These are phyloP conservation scores for Calophaca sinica DNA, from an alignment of 306 rosid genomes.

Conservation along the genomic window DNA sequence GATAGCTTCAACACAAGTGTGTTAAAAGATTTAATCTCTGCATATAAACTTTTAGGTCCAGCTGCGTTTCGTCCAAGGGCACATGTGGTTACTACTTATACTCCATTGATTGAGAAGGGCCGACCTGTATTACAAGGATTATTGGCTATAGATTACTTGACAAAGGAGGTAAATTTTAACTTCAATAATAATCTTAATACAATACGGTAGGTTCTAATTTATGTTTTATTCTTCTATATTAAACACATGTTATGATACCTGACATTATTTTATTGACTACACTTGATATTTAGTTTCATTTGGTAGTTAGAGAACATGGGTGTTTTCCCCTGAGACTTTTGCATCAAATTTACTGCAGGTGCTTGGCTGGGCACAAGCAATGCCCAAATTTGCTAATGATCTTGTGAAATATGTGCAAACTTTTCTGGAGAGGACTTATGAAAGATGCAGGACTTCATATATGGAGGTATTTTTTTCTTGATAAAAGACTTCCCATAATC, in stretches of 20 bases:
- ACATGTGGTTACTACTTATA: constrained; percentile 77
- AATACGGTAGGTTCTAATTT: constrained; percentile 1
- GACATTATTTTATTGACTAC: constrained; percentile 25
- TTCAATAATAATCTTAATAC: constrained; percentile 29
- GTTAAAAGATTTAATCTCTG: constrained; percentile 40
- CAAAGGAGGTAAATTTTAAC: constrained; percentile 79
- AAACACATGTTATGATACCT: constrained; percentile 18
- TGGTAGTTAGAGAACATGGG: constrained; percentile 41
- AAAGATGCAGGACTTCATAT: constrained; percentile 96
- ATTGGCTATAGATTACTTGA: constrained; percentile 91
- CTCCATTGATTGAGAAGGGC: constrained; percentile 87
- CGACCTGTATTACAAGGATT: constrained; percentile 98
- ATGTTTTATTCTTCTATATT: constrained; percentile 36
- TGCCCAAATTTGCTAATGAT: constrained; percentile 95
- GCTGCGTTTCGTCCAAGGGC: constrained; percentile 99
- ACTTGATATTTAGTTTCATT: constrained; percentile 37
- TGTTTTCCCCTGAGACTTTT: constrained; percentile 32
- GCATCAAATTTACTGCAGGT: constrained; percentile 65
- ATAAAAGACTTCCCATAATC: constrained; percentile 11
- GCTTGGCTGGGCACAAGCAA: constrained; percentile 99
- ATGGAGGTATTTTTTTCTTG: constrained; percentile 74
- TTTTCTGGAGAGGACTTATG: constrained; percentile 92
- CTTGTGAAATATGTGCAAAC: constrained; percentile 97
- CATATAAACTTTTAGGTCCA: constrained; percentile 75
- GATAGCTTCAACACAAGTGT: constrained; percentile 27